Evolutionary conservation across 768 basidiomycete species (phyloP).

Genomic region (Agrocybe praecox): DNA sequence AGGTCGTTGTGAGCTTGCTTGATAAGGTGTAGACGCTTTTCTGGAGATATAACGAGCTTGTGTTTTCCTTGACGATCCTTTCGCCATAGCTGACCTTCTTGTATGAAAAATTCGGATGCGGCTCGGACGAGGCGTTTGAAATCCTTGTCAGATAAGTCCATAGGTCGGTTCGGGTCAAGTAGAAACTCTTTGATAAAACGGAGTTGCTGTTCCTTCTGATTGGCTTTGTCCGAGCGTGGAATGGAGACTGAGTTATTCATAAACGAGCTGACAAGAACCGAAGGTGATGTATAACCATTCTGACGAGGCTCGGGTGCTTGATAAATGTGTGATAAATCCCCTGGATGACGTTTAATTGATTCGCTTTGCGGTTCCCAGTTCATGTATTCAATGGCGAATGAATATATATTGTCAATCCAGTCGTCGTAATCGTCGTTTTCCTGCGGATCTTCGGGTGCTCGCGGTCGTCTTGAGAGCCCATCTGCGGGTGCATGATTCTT

Average conservation of each 20-base stretch:
- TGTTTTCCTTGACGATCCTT: constrained; percentile 20
- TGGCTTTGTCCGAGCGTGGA: neutral
- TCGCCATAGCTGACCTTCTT: constrained; percentile 17
- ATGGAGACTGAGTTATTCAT: neutral
- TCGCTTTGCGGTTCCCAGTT: neutral
- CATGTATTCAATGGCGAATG: constrained; percentile 4
- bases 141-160: neutral
- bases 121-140: constrained; percentile 4
- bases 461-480: constrained; percentile 11
- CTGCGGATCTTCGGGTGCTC: constrained; percentile 16
- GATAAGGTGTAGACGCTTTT: constrained; percentile 13
- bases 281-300: neutral
- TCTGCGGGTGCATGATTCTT: constrained; percentile 17
- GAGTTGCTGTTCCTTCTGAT: neutral
- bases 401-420: constrained; percentile 5
- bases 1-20: constrained; percentile 25
- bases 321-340: neutral
- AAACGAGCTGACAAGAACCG: neutral
- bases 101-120: constrained; percentile 23
- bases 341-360: constrained; percentile 5
- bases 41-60: constrained; percentile 17
- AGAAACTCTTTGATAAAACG: constrained; percentile 1
- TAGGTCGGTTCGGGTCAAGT: neutral
- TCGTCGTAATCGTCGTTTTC: constrained; percentile 4
- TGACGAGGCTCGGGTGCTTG: neutral